A percentile compares a stretch with the other conserved stretches of the same genome.
Conservation (phyloP, 805 yeast species). For the Babjeviella inositovora region DNA sequence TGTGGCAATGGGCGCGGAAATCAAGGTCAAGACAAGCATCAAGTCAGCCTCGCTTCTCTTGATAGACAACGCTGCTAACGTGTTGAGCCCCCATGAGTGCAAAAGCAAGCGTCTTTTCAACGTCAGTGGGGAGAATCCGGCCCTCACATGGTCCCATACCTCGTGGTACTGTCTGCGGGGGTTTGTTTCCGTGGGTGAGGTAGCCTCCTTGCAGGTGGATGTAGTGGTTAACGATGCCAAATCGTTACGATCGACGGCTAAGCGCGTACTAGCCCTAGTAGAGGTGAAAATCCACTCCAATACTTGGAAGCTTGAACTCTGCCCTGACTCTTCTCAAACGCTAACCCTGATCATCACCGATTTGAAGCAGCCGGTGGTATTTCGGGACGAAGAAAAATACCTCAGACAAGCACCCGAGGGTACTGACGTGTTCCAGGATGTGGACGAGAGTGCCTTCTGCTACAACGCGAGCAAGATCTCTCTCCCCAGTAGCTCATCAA, state of each 20-base stretch:
- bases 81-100: constrained; percentile 11
- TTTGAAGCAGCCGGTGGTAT: constrained; percentile 49
- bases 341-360: constrained; percentile 54
- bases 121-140: constrained; percentile 3
- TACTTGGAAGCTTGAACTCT: constrained; percentile 30
- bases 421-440: constrained; percentile 21
- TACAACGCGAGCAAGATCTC: too few relatives aligned
- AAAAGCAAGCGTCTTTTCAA: constrained; percentile 6
- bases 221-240: too few relatives aligned
- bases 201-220: too few relatives aligned
- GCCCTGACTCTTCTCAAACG: constrained; percentile 79
- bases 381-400: constrained; percentile 45
- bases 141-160: constrained; percentile 18
- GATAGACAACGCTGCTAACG: constrained; percentile 41
- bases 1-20: constrained; percentile 14
- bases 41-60: constrained; percentile 33
- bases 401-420: constrained; percentile 17
- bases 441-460: constrained; percentile 17
- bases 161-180: constrained; percentile 28
- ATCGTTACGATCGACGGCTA: too few relatives aligned
- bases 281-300: constrained; percentile 34
- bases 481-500: too few relatives aligned
- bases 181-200: constrained; percentile 38
- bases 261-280: too few relatives aligned
- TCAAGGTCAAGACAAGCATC: constrained; percentile 24